Evolutionary conservation across 2,329 filamentous ascomycete genomes (phyloP).

Genomic region (Trichoderma pleuroti): DNA sequence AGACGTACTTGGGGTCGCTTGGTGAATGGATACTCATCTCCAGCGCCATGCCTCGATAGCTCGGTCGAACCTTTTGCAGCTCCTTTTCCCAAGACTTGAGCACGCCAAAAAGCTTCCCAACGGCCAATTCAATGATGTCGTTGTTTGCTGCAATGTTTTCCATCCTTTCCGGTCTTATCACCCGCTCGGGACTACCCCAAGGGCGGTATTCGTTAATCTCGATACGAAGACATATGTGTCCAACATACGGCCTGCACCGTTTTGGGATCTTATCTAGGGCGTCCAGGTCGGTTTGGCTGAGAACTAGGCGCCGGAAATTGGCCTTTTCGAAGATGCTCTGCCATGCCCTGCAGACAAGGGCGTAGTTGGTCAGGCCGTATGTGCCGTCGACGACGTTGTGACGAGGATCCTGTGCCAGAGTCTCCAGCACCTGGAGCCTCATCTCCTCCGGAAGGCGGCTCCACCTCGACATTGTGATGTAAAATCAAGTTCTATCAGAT

Average conservation of each 20-base stretch:
- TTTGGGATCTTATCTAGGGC: neutral
- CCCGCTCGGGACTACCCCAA: neutral
- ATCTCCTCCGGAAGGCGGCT: neutral
- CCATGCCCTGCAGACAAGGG: constrained; percentile 5
- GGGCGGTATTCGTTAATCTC: neutral
- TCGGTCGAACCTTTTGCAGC: neutral
- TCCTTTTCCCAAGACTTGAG: constrained; percentile 6
- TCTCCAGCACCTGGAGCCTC: constrained; percentile 6
- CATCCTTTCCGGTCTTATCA: neutral
- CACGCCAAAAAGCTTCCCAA: neutral
- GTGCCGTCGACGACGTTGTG: neutral
- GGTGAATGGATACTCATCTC: constrained; percentile 12
- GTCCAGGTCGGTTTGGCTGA: neutral
- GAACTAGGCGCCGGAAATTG: neutral
- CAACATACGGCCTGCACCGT: neutral
- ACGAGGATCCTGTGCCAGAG: neutral
- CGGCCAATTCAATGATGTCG: neutral
- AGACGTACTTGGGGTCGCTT: constrained; percentile 1
- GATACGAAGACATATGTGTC: constrained; percentile 4
- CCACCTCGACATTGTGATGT: neutral
- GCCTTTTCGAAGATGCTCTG: neutral
- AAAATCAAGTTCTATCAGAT: neutral
- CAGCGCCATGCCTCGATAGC: neutral
- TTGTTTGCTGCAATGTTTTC: neutral
- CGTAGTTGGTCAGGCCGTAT: constrained; percentile 2